phyloP scores from a whole-genome alignment of 108 stramenopile genomes.

The Cylindrotheca closterium region DNA sequence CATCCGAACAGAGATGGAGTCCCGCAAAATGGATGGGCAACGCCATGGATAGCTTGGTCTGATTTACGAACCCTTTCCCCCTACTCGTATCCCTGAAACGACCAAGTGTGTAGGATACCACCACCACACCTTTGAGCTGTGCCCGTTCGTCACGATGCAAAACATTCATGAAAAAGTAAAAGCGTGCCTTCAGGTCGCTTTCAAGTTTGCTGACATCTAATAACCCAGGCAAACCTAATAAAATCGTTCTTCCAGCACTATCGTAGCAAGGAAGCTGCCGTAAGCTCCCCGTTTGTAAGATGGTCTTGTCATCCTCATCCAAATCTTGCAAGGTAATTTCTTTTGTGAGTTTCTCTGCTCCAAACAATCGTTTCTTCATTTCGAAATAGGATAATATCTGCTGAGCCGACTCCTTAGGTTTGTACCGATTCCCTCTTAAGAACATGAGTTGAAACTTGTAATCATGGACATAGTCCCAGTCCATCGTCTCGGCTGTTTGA shows the following conservation, averaged over 20 bases:
- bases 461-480: slow-evolving; percentile 12
- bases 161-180: background rate
- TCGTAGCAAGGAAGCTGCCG: slow-evolving; percentile 10
- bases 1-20: background rate
- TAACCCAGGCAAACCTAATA: slow-evolving; percentile 9
- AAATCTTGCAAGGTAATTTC: slow-evolving; percentile 20
- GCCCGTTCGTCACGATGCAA: background rate
- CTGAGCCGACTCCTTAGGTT: slow-evolving; percentile 8
- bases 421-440: slow-evolving; percentile 28
- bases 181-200: background rate
- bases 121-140: background rate
- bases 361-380: slow-evolving; percentile 28
- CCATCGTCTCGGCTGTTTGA: slow-evolving; percentile 8
- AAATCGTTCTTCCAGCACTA: slow-evolving; percentile 11
- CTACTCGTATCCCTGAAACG: background rate
- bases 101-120: background rate
- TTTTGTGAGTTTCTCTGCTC: slow-evolving; percentile 17
- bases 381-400: slow-evolving; percentile 29
- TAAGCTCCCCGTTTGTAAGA: background rate
- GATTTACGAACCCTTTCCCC: background rate
- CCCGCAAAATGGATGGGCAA: background rate
- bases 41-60: background rate
- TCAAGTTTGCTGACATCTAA: background rate
- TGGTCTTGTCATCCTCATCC: slow-evolving; percentile 3
- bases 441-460: slow-evolving; percentile 26